Evolutionary conservation across 805 yeast genomes (phyloP), one percentile per base, ranked within the genome.

Genomic region (Nakazawaea anatomiae): DNA sequence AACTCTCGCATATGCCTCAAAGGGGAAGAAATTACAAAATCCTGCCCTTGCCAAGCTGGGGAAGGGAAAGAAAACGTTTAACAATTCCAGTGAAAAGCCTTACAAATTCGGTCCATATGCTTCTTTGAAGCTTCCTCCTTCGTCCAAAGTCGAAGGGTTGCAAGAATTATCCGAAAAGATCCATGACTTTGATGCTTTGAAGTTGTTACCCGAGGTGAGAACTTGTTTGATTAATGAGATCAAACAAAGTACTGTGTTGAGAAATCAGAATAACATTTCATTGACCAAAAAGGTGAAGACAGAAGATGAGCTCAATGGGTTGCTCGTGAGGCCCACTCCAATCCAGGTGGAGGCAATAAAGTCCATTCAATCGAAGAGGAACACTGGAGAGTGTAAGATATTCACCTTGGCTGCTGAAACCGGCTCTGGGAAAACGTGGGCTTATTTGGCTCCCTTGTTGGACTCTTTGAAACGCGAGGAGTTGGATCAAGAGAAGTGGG

Each of bases 351-450:
- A 91, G 5, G 85, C 94, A 5, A 78, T 88, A 41, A 75, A 79
- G 57, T 74, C 81, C 31, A 76, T 81, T 48, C 74, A 73, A 53
- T 65, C 77, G 4, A 68, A 75, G 41, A 62, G 71, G 27, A 60
- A 65, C 5, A 50, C 58, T 9, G 66, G 64, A 6, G 68, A 73
- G 52, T 59, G 82, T 46, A 81, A 82, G 56, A 76, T 84, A 0
- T 89, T 80, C 71, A 80, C 94, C 2, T 66, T 92, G 50, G 97
- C 98, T 0, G 96, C 97, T 3, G 98, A 94, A 64, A 92, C 99
- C 0, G 99, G 99, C 0, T 86, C 96, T 0, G 99, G 99, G 7
- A 92, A 92, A 63, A 92, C 99, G 0, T 82, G 96, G 83, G 90
- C 97, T 0, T 92, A 91, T 61, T 62, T 94, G 54, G 81, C 87